Evolutionary conservation across 1,139 yeast genomes (phyloP), one percentile per base, ranked within the genome.

Genomic region (Wickerhamomyces sp.): DNA sequence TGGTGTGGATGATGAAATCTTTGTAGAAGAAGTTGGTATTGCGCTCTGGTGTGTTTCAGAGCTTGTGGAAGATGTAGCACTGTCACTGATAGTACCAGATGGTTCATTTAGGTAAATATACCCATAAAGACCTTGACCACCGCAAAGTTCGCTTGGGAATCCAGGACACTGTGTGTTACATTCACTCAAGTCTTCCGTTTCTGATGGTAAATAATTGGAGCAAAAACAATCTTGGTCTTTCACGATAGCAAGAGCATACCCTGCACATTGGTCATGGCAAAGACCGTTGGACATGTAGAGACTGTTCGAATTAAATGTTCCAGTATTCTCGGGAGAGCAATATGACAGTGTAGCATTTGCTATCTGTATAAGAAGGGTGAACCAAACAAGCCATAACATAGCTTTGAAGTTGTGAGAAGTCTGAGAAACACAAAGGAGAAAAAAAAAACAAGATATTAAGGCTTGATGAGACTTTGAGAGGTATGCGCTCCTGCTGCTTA

Each of bases 211-310:
- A 28, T 59, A 54, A 52, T 80, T 68, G 10, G 84, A 69, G 54
- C 89, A 81, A 76, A 81, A 81, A 59, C 89, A 81, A 36, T 66
- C 45, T 38, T 61, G 51, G 19, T 64, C 67, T 43, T 71, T 81
- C 15, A 80, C 60, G 35, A 81, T 68, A 5, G 79, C 88, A 41
- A 70, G 76, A 3, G 78, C 70, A 51, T 62, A 75, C n/a, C 76
- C 79, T 5, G 33, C 45, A 55, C 89, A 81, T 29, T 64, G 58
- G 40, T 64, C 65, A 7, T 64, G 55, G 55, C 88, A 81, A 5
- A 57, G 58, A 1, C 88, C 88, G 48, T 72, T 74, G 28, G 83
- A 73, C 70, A 66, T 70, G 40, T 46, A 77, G 56, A 56, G 47
- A 64, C 40, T 58, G 2, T 43, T 25, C 13, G 21, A 44, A 15